phyloP scores from a whole-genome alignment of 2,329 filamentous ascomycete species.

The Elsinoe perseae region DNA sequence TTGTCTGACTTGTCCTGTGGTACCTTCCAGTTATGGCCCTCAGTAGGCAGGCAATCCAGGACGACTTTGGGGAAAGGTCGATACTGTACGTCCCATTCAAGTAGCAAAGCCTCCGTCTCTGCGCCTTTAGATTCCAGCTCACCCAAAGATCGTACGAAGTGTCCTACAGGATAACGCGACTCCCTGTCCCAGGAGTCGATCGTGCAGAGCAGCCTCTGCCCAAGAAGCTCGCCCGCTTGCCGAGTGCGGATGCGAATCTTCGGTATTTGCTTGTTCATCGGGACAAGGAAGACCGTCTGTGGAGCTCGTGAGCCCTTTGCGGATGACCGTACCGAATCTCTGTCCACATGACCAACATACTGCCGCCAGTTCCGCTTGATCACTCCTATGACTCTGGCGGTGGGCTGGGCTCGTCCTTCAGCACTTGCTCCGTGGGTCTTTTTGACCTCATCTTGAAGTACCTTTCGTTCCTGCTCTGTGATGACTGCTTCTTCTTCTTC shows the following conservation, averaged over 20 bases:
- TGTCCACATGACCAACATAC: slow-evolving; percentile 92
- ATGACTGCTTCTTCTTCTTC: slow-evolving; percentile 67
- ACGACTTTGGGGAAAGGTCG: slow-evolving; percentile 94
- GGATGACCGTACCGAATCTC: slow-evolving; percentile 67
- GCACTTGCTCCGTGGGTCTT: slow-evolving; percentile 67
- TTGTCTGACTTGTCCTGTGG: slow-evolving; percentile 70
- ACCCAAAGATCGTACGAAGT: slow-evolving; percentile 87
- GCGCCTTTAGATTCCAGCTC: slow-evolving; percentile 96
- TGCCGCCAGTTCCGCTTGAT: slow-evolving; percentile 97
- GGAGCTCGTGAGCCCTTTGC: slow-evolving; percentile 72
- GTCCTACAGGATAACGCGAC: slow-evolving; percentile 83
- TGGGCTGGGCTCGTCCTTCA: slow-evolving; percentile 78
- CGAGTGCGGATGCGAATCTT: slow-evolving; percentile 91
- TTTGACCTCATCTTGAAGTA: slow-evolving; percentile 85
- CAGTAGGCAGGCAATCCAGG: slow-evolving; percentile 79
- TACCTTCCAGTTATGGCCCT: slow-evolving; percentile 92
- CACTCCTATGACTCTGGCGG: slow-evolving; percentile 82
- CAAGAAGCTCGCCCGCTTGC: slow-evolving; percentile 79
- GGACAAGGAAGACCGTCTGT: slow-evolving; percentile 88
- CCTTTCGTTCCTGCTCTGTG: slow-evolving; percentile 78
- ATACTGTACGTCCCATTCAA: slow-evolving; percentile 97
- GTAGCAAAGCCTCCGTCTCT: slow-evolving; percentile 85
- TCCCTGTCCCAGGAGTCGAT: slow-evolving; percentile 95
- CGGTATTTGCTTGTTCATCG: slow-evolving; percentile 96
- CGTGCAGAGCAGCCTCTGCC: slow-evolving; percentile 84